Evolutionary conservation across 2,329 filamentous ascomycete genomes (phyloP).

Genomic region (Hirsutella rhossiliensis): DNA sequence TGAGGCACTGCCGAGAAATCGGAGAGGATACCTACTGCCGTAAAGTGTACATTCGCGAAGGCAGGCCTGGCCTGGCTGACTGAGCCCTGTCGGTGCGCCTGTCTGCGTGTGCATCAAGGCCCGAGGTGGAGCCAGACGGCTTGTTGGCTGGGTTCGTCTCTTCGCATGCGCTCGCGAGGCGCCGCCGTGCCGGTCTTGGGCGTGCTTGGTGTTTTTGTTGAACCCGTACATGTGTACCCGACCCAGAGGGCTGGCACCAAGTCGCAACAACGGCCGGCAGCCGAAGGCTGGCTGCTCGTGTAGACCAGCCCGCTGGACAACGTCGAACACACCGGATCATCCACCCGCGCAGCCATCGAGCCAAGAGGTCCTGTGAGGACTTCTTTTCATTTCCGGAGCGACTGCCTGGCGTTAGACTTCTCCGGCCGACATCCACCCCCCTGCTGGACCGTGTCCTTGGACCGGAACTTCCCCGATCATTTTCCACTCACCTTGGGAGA

Average conservation of each 20-base stretch:
- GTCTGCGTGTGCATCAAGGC: background rate
- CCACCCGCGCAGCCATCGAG: background rate
- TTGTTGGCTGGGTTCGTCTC: background rate
- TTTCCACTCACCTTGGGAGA: too few species aligned
- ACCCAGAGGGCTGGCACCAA: constrained; percentile 1
- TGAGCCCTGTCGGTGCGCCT: background rate
- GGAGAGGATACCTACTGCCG: background rate
- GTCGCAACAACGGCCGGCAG: background rate
- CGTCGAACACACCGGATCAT: background rate
- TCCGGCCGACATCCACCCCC: background rate
- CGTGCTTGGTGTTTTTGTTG: background rate
- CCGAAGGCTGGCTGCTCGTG: background rate
- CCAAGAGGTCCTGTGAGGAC: background rate
- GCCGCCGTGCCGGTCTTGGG: constrained; percentile 1
- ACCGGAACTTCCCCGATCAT: too few species aligned
- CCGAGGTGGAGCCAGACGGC: background rate
- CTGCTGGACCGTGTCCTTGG: too few species aligned
- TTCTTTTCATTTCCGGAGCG: background rate
- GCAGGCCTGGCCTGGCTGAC: background rate
- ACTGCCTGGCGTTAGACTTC: background rate
- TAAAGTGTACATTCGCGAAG: background rate
- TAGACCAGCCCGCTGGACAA: background rate
- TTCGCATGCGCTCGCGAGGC: background rate
- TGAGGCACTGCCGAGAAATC: background rate
- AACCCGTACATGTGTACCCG: background rate